Evolutionary conservation across 768 basidiomycete genomes (phyloP).

Genomic region (Tubosaeta sp.): DNA sequence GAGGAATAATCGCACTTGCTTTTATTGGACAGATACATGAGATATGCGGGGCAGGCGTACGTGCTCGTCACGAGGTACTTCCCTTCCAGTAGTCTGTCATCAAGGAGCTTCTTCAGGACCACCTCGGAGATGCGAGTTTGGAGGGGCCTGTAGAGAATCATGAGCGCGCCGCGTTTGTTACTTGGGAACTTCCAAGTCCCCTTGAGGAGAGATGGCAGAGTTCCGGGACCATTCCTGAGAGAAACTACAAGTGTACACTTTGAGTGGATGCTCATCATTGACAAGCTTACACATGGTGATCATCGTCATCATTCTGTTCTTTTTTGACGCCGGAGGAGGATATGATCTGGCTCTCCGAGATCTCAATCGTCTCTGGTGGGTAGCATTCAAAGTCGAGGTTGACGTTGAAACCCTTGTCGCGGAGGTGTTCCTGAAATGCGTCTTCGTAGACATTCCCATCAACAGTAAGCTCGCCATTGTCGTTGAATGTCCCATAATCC

Average conservation of each 20-base stretch:
- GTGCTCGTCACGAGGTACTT: conserved; percentile 23
- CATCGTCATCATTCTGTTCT: conserved; percentile 7
- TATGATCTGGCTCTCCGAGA: conserved; percentile 12
- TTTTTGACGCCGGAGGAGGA: conserved; percentile 15
- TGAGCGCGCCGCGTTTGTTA: conserved; percentile 23
- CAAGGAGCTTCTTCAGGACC: neutral
- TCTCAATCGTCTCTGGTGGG: conserved; percentile 2
- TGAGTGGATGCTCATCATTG: neutral
- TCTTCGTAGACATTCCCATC: conserved; percentile 27
- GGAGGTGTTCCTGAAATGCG: conserved; percentile 3
- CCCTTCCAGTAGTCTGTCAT: conserved; percentile 10
- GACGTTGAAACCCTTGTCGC: neutral
- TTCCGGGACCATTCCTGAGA: conserved; percentile 2
- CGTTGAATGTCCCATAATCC: conserved; percentile 27
- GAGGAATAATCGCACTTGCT: neutral
- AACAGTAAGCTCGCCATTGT: conserved; percentile 3
- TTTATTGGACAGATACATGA: conserved; percentile 22
- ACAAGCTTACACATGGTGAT: conserved; percentile 1
- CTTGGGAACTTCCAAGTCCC: conserved; percentile 28
- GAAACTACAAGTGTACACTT: too few relatives aligned
- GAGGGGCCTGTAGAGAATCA: conserved; percentile 25
- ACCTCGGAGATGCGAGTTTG: conserved; percentile 10
- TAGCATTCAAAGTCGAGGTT: conserved; percentile 1
- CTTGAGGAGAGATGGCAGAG: conserved; percentile 23
- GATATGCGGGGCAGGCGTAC: conserved; percentile 24